A percentile compares a stretch with the other conserved stretches of the same genome.
Evolutionary conservation across 345 rosid genomes (phyloP).

Genomic region (Laguncularia racemosa): DNA sequence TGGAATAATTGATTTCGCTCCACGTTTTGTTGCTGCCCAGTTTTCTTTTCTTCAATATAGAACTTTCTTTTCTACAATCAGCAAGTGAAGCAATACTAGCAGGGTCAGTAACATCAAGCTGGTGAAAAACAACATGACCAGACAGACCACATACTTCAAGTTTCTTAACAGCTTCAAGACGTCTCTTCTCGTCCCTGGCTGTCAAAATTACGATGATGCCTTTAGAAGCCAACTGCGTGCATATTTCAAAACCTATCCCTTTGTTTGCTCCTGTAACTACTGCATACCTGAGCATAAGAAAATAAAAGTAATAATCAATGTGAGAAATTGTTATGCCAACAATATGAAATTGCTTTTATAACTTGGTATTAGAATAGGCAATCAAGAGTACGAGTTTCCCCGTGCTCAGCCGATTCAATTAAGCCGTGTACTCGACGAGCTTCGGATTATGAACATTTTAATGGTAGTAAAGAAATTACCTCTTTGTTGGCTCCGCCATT

Average conservation of each 20-base stretch:
- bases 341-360: too few relatives aligned
- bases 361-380: too few relatives aligned
- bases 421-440: too few relatives aligned
- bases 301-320: not conserved
- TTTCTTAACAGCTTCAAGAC: conserved; percentile 22
- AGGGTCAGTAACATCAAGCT: conserved; percentile 18
- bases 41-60: too few relatives aligned
- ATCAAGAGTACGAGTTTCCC: conserved; percentile 11
- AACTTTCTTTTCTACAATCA: too few relatives aligned
- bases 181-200: conserved; percentile 21
- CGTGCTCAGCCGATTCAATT: too few relatives aligned
- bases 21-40: too few relatives aligned
- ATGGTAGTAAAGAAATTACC: not conserved
- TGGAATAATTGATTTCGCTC: too few relatives aligned
- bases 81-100: conserved; percentile 18
- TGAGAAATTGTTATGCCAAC: not conserved
- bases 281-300: conserved; percentile 3
- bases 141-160: conserved; percentile 8
- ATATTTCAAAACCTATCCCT: conserved; percentile 10
- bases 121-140: conserved; percentile 16
- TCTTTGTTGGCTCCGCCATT: conserved; percentile 9
- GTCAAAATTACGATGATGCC: conserved; percentile 12
- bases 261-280: conserved; percentile 13
- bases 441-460: not conserved
- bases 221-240: conserved; percentile 14